These are phyloP conservation scores for Echinosophora koreensis DNA, from an alignment of 306 rosid genomes.

Conservation along the genomic window DNA sequence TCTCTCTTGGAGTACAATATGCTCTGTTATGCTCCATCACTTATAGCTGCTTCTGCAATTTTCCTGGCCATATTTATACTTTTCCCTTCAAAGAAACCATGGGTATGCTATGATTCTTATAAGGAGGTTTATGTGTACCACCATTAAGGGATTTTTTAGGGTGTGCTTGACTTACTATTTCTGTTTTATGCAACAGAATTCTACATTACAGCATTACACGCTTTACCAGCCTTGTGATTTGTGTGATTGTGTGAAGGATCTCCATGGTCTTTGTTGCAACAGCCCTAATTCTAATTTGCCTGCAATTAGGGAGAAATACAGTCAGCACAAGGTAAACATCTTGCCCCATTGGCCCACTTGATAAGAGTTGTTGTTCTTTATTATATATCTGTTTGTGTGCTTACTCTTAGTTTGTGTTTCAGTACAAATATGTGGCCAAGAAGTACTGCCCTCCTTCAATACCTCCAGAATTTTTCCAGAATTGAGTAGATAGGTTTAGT, in stretches of 20 bases:
- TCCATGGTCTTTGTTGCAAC: slow-evolving; percentile 64
- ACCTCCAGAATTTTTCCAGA: slow-evolving; percentile 72
- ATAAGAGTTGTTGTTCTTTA: neutral
- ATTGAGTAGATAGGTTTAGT: slow-evolving; percentile 47
- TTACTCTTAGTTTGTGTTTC: slow-evolving; percentile 42
- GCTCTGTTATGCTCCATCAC: slow-evolving; percentile 87
- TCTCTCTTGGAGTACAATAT: slow-evolving; percentile 88
- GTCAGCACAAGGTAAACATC: slow-evolving; percentile 73
- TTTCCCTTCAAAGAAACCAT: slow-evolving; percentile 76
- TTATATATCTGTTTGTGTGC: neutral
- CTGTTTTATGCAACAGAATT: slow-evolving; percentile 55
- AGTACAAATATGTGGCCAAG: slow-evolving; percentile 93
- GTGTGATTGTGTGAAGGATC: slow-evolving; percentile 72
- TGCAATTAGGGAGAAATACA: slow-evolving; percentile 78
- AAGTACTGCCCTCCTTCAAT: slow-evolving; percentile 74
- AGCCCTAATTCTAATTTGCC: slow-evolving; percentile 58
- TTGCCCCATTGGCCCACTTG: neutral
- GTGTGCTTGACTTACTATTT: slow-evolving; percentile 22
- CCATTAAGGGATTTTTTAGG: neutral
- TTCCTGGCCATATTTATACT: slow-evolving; percentile 82
- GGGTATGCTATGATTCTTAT: slow-evolving; percentile 67
- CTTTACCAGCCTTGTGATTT: slow-evolving; percentile 72
- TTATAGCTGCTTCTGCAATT: slow-evolving; percentile 85
- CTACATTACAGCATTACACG: slow-evolving; percentile 72
- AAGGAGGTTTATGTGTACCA: neutral